phyloP scores from a whole-genome alignment of 2,329 filamentous ascomycete species.

The Talaromyces sp. region DNA sequence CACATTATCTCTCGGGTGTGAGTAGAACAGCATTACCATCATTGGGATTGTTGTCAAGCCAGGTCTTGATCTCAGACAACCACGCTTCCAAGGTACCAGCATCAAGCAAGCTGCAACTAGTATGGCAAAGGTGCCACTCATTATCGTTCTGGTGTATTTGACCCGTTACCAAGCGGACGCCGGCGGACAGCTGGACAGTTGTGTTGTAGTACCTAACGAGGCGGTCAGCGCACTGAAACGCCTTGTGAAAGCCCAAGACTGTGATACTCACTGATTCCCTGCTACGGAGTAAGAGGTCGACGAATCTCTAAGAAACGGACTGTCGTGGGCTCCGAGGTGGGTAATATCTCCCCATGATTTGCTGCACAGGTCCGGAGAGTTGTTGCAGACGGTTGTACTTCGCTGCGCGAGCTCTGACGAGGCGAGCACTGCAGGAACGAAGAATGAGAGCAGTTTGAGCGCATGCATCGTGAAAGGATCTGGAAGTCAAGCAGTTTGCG shows the following conservation, averaged over 20 bases:
- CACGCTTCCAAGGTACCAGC: slow-evolving; percentile 62
- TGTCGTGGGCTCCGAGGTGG: slow-evolving; percentile 72
- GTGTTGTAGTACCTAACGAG: slow-evolving; percentile 56
- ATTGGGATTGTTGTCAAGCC: slow-evolving; percentile 66
- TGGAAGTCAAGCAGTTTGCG: not conserved
- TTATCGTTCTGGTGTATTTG: slow-evolving; percentile 64
- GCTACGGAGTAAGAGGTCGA: slow-evolving; percentile 58
- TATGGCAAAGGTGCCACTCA: slow-evolving; percentile 66
- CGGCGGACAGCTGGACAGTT: slow-evolving; percentile 64
- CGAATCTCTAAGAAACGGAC: slow-evolving; percentile 64
- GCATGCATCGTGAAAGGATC: slow-evolving; percentile 21
- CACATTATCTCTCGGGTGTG: slow-evolving; percentile 2
- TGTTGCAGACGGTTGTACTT: slow-evolving; percentile 63
- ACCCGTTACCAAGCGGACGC: slow-evolving; percentile 65
- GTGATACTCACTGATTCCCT: slow-evolving; percentile 61
- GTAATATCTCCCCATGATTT: slow-evolving; percentile 71
- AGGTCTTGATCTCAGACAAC: slow-evolving; percentile 60
- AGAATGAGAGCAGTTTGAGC: slow-evolving; percentile 24
- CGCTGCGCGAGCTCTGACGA: slow-evolving; percentile 23
- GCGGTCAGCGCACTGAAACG: not conserved
- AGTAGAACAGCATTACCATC: slow-evolving; percentile 41
- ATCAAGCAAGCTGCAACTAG: slow-evolving; percentile 62
- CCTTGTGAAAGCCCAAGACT: not conserved
- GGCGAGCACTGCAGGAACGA: slow-evolving; percentile 24
- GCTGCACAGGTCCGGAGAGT: slow-evolving; percentile 69